Conservation (phyloP, 1,284 basidiomycete genomes). For the Vanrija humicola region DNA sequence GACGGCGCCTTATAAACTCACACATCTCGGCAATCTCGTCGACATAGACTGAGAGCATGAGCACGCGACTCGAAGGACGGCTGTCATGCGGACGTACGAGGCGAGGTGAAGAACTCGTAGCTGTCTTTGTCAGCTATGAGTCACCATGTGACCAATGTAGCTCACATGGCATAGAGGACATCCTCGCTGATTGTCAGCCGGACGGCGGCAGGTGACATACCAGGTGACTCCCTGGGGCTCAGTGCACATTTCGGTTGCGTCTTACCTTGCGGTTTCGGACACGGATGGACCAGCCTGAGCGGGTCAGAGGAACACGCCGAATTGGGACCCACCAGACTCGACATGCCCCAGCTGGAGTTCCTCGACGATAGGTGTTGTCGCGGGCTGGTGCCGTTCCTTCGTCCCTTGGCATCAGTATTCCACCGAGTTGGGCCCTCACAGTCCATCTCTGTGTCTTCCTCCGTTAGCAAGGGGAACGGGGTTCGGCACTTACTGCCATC, state of each 20-base stretch:
- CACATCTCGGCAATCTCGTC: constrained; percentile 46
- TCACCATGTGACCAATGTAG: background rate
- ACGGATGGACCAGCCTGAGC: constrained; percentile 35
- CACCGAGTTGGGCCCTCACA: constrained; percentile 16
- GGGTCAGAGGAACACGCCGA: background rate
- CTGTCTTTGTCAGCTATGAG: constrained; percentile 9
- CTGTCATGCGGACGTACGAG: constrained; percentile 20
- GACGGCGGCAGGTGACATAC: constrained; percentile 6
- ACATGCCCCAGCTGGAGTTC: constrained; percentile 45
- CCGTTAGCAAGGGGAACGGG: background rate
- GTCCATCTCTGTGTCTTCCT: constrained; percentile 37
- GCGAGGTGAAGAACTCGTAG: constrained; percentile 46
- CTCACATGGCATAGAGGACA: constrained; percentile 44
- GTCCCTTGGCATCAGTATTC: constrained; percentile 22
- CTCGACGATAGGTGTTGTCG: constrained; percentile 46
- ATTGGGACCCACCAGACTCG: constrained; percentile 28
- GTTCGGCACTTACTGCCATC: constrained; percentile 11
- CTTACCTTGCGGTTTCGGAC: constrained; percentile 45
- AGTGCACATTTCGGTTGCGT: background rate
- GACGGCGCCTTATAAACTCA: constrained; percentile 9
- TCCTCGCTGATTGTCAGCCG: constrained; percentile 28
- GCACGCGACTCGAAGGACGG: background rate
- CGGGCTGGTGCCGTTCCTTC: constrained; percentile 46
- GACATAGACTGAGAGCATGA: constrained; percentile 29
- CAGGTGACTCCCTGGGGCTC: constrained; percentile 36